phyloP scores from a whole-genome alignment of 2,329 filamentous ascomycete genomes.

The Fusarium torreyae region DNA sequence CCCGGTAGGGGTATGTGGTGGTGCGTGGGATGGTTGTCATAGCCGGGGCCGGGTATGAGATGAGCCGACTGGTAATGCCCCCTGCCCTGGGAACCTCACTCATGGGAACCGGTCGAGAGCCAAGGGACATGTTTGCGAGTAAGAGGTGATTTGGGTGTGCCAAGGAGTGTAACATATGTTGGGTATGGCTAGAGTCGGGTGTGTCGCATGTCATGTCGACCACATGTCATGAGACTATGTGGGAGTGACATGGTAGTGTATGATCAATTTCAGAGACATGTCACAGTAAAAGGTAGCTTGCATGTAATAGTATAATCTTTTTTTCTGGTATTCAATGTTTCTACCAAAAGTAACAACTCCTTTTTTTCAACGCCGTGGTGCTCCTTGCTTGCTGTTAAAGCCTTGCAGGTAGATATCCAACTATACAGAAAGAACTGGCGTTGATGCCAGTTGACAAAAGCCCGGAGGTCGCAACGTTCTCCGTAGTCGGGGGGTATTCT shows the following conservation, averaged over 20 bases:
- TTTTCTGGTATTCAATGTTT: slow-evolving; percentile 39
- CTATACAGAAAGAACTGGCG: slow-evolving; percentile 42
- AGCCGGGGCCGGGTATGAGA: slow-evolving; percentile 43
- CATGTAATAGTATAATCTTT: slow-evolving; percentile 31
- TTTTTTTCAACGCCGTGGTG: slow-evolving; percentile 43
- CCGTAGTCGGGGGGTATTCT: slow-evolving; percentile 39
- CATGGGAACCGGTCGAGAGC: slow-evolving; percentile 5
- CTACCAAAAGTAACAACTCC: slow-evolving; percentile 29
- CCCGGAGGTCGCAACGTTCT: slow-evolving; percentile 37
- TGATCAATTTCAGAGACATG: background rate
- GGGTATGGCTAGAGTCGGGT: slow-evolving; percentile 6
- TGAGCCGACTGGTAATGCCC: slow-evolving; percentile 26
- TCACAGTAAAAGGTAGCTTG: background rate
- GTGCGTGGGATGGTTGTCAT: background rate
- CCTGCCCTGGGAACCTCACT: slow-evolving; percentile 1
- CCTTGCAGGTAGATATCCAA: slow-evolving; percentile 35
- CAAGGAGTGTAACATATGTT: background rate
- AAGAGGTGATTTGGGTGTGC: slow-evolving; percentile 1
- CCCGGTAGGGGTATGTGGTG: background rate
- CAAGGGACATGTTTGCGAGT: background rate
- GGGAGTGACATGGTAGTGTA: slow-evolving; percentile 3
- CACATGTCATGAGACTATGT: slow-evolving; percentile 22
- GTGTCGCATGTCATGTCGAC: slow-evolving; percentile 11
- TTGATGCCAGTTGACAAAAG: slow-evolving; percentile 42
- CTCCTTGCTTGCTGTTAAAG: slow-evolving; percentile 49